phyloP scores from a whole-genome alignment of 495 filamentous ascomycete genomes.

The Entonaema liquescens region DNA sequence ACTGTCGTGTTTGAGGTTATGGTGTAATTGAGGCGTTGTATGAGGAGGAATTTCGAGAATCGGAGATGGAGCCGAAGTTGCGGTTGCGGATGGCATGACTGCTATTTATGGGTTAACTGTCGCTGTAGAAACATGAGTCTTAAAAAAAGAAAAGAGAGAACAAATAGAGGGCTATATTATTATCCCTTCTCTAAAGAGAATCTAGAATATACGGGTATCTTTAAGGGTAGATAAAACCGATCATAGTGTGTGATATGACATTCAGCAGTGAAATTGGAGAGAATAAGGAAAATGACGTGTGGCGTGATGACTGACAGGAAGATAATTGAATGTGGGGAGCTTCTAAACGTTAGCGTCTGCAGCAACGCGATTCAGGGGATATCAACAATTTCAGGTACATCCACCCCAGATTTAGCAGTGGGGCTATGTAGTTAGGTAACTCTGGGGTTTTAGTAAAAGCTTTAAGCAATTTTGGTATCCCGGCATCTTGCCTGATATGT shows the following conservation, averaged over 20 bases:
- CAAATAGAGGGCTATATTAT: not conserved
- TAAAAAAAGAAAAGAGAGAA: not conserved
- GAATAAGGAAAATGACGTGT: conserved; percentile 36
- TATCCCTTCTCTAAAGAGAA: not conserved
- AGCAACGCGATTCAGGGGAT: conserved; percentile 17
- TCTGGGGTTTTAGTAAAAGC: conserved; percentile 21
- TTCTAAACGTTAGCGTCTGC: conserved; percentile 16
- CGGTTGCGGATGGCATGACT: conserved; percentile 22
- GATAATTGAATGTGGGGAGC: conserved; percentile 26
- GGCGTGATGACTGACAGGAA: conserved; percentile 24
- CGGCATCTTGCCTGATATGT: not conserved
- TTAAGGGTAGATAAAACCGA: not conserved
- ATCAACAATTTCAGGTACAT: conserved; percentile 13
- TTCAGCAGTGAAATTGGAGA: not conserved
- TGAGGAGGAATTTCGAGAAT: conserved; percentile 51
- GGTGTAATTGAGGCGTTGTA: conserved; percentile 64
- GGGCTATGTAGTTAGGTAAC: not conserved
- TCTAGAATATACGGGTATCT: not conserved
- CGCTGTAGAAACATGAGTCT: not conserved
- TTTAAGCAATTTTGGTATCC: not conserved
- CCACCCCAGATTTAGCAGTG: conserved; percentile 25
- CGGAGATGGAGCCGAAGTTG: conserved; percentile 39
- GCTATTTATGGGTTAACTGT: conserved; percentile 25
- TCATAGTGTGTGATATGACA: not conserved
- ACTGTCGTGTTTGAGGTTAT: conserved; percentile 74